phyloP scores from a whole-genome alignment of 1,284 basidiomycete genomes.

The Pseudozyma sp. region DNA sequence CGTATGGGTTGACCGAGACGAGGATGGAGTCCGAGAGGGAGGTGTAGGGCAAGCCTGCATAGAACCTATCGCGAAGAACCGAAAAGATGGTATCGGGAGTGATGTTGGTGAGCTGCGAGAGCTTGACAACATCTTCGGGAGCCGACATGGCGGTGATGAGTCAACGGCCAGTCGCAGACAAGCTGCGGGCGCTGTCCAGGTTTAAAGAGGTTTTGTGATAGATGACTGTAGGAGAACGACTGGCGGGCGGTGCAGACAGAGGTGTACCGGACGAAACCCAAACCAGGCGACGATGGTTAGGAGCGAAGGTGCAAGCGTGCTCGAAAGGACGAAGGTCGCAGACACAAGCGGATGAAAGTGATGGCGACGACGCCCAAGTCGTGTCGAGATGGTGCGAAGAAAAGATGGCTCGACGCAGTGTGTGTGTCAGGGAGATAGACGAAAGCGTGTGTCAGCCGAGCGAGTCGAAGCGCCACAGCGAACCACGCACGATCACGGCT shows the following conservation, averaged over 20 bases:
- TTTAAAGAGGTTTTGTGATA: not conserved
- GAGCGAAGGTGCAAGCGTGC: too few relatives aligned
- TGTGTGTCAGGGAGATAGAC: not conserved
- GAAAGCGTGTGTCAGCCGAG: not conserved
- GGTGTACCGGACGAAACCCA: too few relatives aligned
- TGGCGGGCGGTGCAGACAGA: not conserved
- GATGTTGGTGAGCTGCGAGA: constrained; percentile 50
- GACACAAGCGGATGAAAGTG: too few relatives aligned
- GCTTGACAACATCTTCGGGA: constrained; percentile 48
- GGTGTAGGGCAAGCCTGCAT: constrained; percentile 60
- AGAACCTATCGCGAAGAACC: constrained; percentile 62
- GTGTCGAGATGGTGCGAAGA: not conserved
- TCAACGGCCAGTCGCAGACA: constrained; percentile 28
- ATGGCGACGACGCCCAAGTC: not conserved
- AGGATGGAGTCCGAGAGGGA: constrained; percentile 64
- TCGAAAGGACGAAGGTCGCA: too few relatives aligned
- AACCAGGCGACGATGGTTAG: too few relatives aligned
- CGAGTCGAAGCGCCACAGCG: not conserved
- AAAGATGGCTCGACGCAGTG: not conserved
- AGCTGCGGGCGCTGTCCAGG: constrained; percentile 14
- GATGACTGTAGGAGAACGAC: not conserved
- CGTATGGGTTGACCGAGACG: constrained; percentile 65
- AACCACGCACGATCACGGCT: too few relatives aligned
- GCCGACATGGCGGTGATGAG: constrained; percentile 26
- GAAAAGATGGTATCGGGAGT: constrained; percentile 55